Percentiles rank a stretch among this genome's conserved stretches.
phyloP scores from a whole-genome alignment of 768 basidiomycete genomes.

The Inosperma sp. region DNA sequence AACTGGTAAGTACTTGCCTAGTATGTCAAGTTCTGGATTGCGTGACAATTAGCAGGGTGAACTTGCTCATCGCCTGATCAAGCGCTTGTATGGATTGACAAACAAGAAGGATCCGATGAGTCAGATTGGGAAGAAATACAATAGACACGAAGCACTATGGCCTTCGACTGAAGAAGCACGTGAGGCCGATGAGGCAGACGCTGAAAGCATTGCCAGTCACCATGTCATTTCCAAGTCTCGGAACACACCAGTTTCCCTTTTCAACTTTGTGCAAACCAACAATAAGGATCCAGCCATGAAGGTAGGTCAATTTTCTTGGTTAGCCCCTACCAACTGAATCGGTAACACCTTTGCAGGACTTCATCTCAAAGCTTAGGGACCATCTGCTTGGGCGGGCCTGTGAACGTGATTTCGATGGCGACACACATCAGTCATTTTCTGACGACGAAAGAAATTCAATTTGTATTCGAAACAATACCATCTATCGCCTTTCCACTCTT shows the following conservation, averaged over 20 bases:
- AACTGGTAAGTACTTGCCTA: slow-evolving; percentile 31
- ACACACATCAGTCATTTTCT: slow-evolving; percentile 21
- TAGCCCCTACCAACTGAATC: not conserved
- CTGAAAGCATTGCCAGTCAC: not conserved
- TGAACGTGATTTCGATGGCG: slow-evolving; percentile 23
- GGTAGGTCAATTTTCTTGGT: slow-evolving; percentile 8
- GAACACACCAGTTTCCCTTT: slow-evolving; percentile 18
- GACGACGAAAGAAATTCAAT: slow-evolving; percentile 19
- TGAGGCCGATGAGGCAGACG: not conserved
- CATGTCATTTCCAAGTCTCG: slow-evolving; percentile 18
- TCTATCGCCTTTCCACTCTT: slow-evolving; percentile 20
- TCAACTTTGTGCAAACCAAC: slow-evolving; percentile 7
- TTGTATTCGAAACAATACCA: slow-evolving; percentile 17
- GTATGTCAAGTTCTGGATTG: not conserved
- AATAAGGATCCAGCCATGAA: slow-evolving; percentile 16
- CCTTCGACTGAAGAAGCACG: slow-evolving; percentile 4
- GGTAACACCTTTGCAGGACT: slow-evolving; percentile 17
- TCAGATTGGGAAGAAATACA: slow-evolving; percentile 3
- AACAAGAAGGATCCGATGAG: slow-evolving; percentile 4
- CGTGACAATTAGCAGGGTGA: not conserved
- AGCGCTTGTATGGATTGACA: not conserved
- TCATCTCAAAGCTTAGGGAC: slow-evolving; percentile 31
- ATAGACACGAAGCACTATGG: not conserved
- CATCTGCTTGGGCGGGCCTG: slow-evolving; percentile 31
- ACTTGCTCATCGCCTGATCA: slow-evolving; percentile 5